Base-by-base conservation (phyloP, 345 rosid genomes). In the Fremontodendron californicum region DNA sequence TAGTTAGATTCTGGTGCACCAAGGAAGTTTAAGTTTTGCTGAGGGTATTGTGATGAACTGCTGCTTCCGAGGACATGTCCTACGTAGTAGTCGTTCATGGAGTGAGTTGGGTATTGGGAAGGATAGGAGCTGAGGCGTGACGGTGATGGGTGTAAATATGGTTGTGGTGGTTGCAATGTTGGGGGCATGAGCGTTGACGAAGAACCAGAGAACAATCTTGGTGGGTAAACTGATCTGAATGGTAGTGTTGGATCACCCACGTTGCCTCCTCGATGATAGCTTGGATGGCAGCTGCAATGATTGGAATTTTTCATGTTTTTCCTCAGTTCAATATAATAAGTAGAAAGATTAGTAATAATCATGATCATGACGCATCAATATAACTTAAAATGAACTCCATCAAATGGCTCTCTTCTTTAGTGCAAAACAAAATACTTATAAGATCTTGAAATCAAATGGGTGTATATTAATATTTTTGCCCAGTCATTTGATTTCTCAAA, bases 181-280 rank as follows among this genome's bases (percentile, higher is more conserved):
- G 78, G 86, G 6, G 82, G 89, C 0, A 82, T 73, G 42, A 79
- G 77, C 11, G 81, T 81, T 37, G 92, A 72, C 13, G 85, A 78
- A 11, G 95, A 80, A 72, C 88, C 88, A 5, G 97, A 45, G 80
- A 84, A 85, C 11, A 87, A 76, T 77, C 90, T 84, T 45, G 90
- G 85, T 35, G 85, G 87, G 67, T 89, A 88, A 63, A 85, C 81
- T 75, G 94, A 82, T 84, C 90, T 85, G 78, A 76, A 88, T 54
- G 88, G 61, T 19, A 83, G 77, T n/a, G 87, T 60, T 45, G 83
- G 89, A 80, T 93, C 93, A 71, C 83, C 91, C 25, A 85, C 60
- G 78, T 80, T 81, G 42, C 85, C 80, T 63, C 85, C 83, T 73
- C 84, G 82, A 73, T 83, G 85, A 71, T 86, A 88, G 77, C 81